Base-by-base conservation (phyloP, 2,329 filamentous ascomycete species). In the Rutstroemia sp. region DNA sequence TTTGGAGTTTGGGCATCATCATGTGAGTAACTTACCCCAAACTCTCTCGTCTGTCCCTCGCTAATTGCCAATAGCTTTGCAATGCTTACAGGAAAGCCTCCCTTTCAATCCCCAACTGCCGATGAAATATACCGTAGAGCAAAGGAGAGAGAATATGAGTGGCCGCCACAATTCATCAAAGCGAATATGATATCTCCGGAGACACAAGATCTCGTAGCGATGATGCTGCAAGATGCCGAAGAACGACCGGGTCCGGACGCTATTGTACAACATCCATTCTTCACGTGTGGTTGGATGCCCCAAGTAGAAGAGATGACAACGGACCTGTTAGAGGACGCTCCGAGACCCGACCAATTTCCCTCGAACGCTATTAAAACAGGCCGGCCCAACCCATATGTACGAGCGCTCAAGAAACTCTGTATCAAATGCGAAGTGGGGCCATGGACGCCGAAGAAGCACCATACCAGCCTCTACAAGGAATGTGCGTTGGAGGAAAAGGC, bases 1-100 rank as follows among this genome's bases (percentile, higher is more conserved):
- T 99, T 56, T 99, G 95, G 95, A 96, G 92, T 46, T 79, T 99
- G 68, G 94, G 95, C 19, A 94, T 99, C 63, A 99, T 99, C 70
- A 91, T 95, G 85, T 92, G 75, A 76, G 84, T 66, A 17, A 21
- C 34, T 27, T 38, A 23, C 36, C 40, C 27, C 45, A 21, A 36
- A 21, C 6, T 16, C 14, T 4, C 40, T 14, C 2, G 14, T n/a
- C 30, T 27, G 36, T 59, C 55, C 60, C 60, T 63, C 57, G 55
- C 69, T 73, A 36, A 71, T 59, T 19, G 36, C 27, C 16, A 39
- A 2, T 63, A 90, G 87, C 71, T 97, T 95, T 73, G 95, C 94
- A 49, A 92, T 99, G 83, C 87, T 97, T 48, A 94, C 94, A 7
- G 95, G 94, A 19, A 95, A 92, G 66, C 92, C 94, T 1, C 94